Percentiles rank a stretch among this genome's conserved stretches.
Conservation (phyloP, 129 eudicot genomes). For the Flaveria linearis region DNA sequence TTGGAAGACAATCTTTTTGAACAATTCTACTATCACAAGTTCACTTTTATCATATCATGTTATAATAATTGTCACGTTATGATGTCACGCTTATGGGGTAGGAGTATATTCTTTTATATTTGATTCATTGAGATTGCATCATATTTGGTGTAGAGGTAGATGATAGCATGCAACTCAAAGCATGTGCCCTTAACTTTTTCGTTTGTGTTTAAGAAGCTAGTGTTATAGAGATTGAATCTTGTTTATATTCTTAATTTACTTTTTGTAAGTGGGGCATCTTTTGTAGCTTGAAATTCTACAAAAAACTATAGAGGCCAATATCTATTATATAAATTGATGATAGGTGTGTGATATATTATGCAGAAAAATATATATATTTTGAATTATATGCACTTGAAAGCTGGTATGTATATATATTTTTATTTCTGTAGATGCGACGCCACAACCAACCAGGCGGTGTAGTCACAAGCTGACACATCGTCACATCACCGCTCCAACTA, state of each 20-base stretch:
- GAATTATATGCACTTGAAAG: not conserved
- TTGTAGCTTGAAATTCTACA: not conserved
- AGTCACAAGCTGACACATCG: no score
- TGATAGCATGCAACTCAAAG: not conserved
- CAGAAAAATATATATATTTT: not conserved
- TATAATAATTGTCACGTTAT: not conserved
- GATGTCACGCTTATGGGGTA: not conserved
- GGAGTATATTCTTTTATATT: not conserved
- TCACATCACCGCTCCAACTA: no score
- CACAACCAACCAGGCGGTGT: no score
- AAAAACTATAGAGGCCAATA: not conserved
- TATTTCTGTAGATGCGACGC: no score
- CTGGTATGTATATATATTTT: no score
- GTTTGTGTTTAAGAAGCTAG: not conserved
- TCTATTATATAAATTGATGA: not conserved
- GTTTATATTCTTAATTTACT: not conserved
- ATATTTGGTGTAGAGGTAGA: not conserved
- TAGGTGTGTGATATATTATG: not conserved
- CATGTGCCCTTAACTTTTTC: not conserved
- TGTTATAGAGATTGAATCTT: not conserved
- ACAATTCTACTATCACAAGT: not conserved
- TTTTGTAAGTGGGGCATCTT: not conserved
- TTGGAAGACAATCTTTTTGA: constrained; percentile 9
- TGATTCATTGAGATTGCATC: not conserved
- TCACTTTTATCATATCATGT: not conserved